Evolutionary conservation across 768 basidiomycete species (phyloP), one percentile per base, ranked within the genome.

Genomic region (Mycena rebaudengoi): DNA sequence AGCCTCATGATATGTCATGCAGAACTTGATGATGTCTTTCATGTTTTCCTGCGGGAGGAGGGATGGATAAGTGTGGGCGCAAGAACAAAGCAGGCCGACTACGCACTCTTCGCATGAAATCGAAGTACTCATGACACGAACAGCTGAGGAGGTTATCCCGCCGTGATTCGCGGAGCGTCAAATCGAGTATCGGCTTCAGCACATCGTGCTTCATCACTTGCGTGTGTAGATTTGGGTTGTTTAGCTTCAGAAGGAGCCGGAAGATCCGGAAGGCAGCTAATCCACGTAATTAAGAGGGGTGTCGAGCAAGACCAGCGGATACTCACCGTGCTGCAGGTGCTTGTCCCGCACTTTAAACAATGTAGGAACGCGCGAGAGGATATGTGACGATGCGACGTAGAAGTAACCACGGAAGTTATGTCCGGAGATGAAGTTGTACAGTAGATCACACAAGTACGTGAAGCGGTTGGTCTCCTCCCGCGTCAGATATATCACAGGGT

Each of bases 51-150:
- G 71, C 8, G 55, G 39, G 35, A 63, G 20, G 40, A 52, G 16
- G 33, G 20, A 25, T 18, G 61, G 26, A 46, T 39, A 61, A 44
- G 50, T 18, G 26, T 11, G 7, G 12, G 25, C 13, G 25, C 6
- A 14, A 46, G n/a, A 10, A 13, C 25, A 7, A 50, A 46, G 51
- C 16, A 23, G 33, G 8, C 29, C 56, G 37, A 11, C n/a, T 20
- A 77, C 86, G 65, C 65, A 96, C 96, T 79, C 88, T 86, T 56
- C 95, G 89, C 76, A 99, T 92, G 68, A 87, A 85, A 70, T 99
- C 98, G 70, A 99, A 96, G 66, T 93, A 92, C 75, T 99, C 98
- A 75, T 98, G 91, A 81, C 95, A 98, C 37, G 96, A 94, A 70
- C 95, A 96, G 70, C 91, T 93, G 56, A 99, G 81, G 64, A 99